A percentile compares a stretch with the other conserved stretches of the same genome.
phyloP scores from a whole-genome alignment of 2,329 filamentous ascomycete species.

The Arthrobotrys sphaeroides region DNA sequence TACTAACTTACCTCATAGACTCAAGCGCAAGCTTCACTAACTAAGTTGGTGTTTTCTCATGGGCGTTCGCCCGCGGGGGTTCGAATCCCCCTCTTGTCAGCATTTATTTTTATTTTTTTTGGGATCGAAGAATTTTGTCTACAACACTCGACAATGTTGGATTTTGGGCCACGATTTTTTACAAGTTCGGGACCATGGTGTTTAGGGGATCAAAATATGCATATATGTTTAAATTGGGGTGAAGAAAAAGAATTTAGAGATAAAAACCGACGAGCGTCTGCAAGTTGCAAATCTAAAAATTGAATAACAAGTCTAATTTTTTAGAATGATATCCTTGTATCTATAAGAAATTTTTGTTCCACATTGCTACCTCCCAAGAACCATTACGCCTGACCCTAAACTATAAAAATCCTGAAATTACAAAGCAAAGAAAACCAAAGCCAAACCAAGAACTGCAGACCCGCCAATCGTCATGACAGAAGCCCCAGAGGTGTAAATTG shows the following conservation, averaged over 20 bases:
- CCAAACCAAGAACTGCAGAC: neutral
- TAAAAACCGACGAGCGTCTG: too few relatives aligned
- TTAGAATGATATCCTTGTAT: neutral
- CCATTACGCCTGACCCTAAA: neutral
- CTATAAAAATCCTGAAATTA: neutral
- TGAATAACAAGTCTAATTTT: neutral
- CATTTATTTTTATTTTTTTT: neutral
- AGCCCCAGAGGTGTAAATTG: constrained; percentile 6
- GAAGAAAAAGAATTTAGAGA: too few relatives aligned
- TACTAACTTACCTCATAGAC: constrained; percentile 8
- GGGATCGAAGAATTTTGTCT: neutral
- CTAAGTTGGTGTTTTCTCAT: constrained; percentile 32
- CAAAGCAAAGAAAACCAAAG: constrained; percentile 9
- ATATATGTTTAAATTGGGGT: too few relatives aligned
- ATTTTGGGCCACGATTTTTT: neutral
- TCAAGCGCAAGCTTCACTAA: constrained; percentile 37
- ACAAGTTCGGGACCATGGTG: too few relatives aligned
- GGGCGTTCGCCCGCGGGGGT: constrained; percentile 35
- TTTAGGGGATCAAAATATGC: too few relatives aligned
- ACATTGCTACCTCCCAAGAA: neutral
- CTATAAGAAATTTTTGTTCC: neutral
- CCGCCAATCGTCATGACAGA: neutral
- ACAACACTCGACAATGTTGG: neutral
- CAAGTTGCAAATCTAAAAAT: too few relatives aligned
- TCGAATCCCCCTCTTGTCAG: constrained; percentile 36